Evolutionary conservation across 192 early-diverging fungal genomes (phyloP).

Genomic region (Podila clonocystis): DNA sequence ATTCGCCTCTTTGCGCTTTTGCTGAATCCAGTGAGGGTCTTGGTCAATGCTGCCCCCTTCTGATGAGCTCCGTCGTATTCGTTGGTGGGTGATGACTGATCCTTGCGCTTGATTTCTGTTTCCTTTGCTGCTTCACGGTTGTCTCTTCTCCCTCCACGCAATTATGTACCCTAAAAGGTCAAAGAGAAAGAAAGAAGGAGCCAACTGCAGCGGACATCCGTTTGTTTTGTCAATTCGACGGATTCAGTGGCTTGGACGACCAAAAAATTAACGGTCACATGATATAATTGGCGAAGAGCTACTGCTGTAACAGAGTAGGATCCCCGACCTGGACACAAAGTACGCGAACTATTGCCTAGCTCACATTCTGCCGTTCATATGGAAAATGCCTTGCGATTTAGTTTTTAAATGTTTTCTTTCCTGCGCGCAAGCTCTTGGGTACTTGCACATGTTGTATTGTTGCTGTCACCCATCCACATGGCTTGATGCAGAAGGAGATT

Average conservation of each 20-base stretch:
- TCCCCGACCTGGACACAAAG: no score
- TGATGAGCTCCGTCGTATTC: not conserved
- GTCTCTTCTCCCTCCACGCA: constrained; percentile 7
- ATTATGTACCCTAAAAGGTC: constrained; percentile 51
- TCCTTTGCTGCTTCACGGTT: not conserved
- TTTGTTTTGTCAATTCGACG: constrained; percentile 3
- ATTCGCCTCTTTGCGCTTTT: no score
- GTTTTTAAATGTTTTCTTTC: no score
- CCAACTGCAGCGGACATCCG: not conserved
- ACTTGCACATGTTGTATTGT: no score
- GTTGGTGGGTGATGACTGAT: not conserved
- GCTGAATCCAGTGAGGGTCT: not conserved
- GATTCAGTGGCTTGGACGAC: not conserved
- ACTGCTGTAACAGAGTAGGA: no score
- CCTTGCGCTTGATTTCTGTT: not conserved
- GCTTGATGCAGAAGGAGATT: not conserved
- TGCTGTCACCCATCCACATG: no score
- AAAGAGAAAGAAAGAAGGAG: constrained; percentile 50
- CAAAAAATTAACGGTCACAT: no score
- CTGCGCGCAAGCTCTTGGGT: no score
- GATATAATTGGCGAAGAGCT: no score
- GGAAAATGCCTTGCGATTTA: no score
- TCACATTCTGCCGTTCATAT: no score
- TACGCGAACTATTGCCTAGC: no score
- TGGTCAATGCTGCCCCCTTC: not conserved